Evolutionary conservation across 345 rosid genomes (phyloP), one percentile per base, ranked within the genome.

Genomic region (Hibiscus trionum): DNA sequence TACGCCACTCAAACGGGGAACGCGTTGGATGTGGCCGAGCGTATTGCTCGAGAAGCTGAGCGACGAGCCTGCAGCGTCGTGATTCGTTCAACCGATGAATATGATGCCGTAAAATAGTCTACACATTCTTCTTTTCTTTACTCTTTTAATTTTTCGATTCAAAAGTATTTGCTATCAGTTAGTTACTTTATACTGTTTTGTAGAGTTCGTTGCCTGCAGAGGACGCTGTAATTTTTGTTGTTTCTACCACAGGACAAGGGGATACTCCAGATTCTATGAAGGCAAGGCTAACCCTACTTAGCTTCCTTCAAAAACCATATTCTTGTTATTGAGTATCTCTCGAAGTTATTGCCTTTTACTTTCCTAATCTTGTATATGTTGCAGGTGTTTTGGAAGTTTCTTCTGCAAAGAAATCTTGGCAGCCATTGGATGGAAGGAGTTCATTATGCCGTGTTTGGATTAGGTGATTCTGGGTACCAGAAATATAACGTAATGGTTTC

Each of bases 181-280:
- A 5, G 12, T 15, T 56, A 16, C 49, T 10, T 21, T 15, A 5
- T 19, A 49, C 63, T 10, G 52, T 66, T 47, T 39, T 74, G 74
- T 91, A 94, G 98, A 77, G 78, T 75, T 87, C 80, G 7, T 84
- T 91, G 68, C 83, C 88, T 75, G 64, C 65, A 4, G 87, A 84
- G 79, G 87, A 84, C 44, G 71, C 80, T 62, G 86, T 85, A 73
- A 80, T 94, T 72, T 91, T 94, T 82, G 92, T 90, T 63, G 97
- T 82, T 68, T 91, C 98, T 59, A 94, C 98, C 70, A 91, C 98
- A 17, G 97, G 97, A 69, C 98, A 94, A 84, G 97, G 97, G 73
- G 97, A 88, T 79, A 46, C 87, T n/a, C 97, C 98, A 7, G 93
- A 94, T 81, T 80, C 93, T 68, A 85, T 94, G 82, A 90, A 88